These are phyloP conservation scores for Polygonum aviculare DNA, from an alignment of 148 eudicot species.

Conservation along the genomic window DNA sequence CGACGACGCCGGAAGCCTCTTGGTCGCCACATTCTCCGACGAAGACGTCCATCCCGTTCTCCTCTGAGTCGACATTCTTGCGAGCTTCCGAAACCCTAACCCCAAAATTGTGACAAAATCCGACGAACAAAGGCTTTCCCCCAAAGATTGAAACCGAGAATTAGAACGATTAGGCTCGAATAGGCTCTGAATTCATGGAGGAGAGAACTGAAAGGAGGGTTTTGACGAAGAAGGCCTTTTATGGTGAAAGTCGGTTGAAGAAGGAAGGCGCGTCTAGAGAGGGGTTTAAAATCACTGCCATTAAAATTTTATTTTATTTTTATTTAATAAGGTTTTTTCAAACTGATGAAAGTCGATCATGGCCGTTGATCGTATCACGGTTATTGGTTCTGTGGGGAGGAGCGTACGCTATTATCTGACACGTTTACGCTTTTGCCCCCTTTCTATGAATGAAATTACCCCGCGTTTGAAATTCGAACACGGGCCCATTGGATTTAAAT, in stretches of 20 bases:
- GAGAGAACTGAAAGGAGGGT: neutral
- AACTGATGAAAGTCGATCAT: slow-evolving; percentile 20
- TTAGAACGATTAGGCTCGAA: neutral
- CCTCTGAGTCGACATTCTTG: slow-evolving; percentile 28
- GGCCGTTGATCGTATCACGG: slow-evolving; percentile 35
- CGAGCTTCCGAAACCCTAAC: neutral
- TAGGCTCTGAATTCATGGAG: neutral
- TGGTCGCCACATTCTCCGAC: slow-evolving; percentile 22
- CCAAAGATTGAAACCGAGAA: neutral
- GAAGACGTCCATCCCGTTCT: neutral
- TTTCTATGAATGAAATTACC: neutral
- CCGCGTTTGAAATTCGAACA: neutral
- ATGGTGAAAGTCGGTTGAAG: neutral
- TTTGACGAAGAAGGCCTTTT: neutral
- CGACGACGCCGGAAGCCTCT: slow-evolving; percentile 34
- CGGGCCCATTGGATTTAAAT: slow-evolving; percentile 11
- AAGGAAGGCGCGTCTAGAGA: neutral
- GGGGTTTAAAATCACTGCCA: neutral
- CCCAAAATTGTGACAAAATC: neutral
- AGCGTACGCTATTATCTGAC: neutral
- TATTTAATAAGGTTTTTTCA: slow-evolving; percentile 17
- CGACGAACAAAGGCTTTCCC: neutral
- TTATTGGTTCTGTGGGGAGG: slow-evolving; percentile 35
- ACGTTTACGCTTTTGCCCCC: neutral
- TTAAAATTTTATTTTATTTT: neutral